phyloP scores from a whole-genome alignment of 352 stramenopile species.

The Plasmopara halstedii region DNA sequence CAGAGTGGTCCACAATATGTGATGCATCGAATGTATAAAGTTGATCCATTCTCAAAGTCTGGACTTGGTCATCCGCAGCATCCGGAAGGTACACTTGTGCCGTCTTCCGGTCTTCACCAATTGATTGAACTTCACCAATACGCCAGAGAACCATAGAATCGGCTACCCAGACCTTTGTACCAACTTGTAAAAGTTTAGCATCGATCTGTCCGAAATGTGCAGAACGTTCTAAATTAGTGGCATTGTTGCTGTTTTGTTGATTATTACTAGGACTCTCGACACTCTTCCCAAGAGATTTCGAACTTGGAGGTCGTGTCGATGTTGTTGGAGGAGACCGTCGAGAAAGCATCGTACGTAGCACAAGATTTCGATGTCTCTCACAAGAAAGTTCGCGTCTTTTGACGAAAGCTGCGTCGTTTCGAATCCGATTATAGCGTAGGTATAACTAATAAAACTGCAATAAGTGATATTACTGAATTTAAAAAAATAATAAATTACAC shows the following conservation, averaged over 20 bases:
- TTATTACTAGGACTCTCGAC: slow-evolving; percentile 16
- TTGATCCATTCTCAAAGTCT: slow-evolving; percentile 41
- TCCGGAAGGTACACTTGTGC: slow-evolving; percentile 56
- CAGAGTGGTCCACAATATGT: slow-evolving; percentile 77
- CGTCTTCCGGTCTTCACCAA: slow-evolving; percentile 37
- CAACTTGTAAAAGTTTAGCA: slow-evolving; percentile 35
- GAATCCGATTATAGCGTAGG: slow-evolving; percentile 7
- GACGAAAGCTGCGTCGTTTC: slow-evolving; percentile 7
- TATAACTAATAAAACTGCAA: no score
- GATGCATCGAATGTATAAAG: slow-evolving; percentile 77
- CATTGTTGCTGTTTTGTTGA: slow-evolving; percentile 17
- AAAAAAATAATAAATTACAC: no score
- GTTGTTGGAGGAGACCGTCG: slow-evolving; percentile 9
- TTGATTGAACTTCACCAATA: slow-evolving; percentile 61
- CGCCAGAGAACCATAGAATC: slow-evolving; percentile 72
- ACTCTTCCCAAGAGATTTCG: slow-evolving; percentile 14
- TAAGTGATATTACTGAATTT: no score
- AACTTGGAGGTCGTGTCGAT: slow-evolving; percentile 12
- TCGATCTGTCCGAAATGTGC: slow-evolving; percentile 39
- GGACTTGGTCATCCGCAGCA: slow-evolving; percentile 47
- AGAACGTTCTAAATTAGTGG: slow-evolving; percentile 3
- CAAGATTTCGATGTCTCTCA: no score
- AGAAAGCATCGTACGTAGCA: slow-evolving; percentile 16
- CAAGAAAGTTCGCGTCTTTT: not conserved
- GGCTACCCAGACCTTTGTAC: slow-evolving; percentile 68